Evolutionary conservation across 2,329 filamentous ascomycete species (phyloP).

Genomic region (Aspergillus uvarum): DNA sequence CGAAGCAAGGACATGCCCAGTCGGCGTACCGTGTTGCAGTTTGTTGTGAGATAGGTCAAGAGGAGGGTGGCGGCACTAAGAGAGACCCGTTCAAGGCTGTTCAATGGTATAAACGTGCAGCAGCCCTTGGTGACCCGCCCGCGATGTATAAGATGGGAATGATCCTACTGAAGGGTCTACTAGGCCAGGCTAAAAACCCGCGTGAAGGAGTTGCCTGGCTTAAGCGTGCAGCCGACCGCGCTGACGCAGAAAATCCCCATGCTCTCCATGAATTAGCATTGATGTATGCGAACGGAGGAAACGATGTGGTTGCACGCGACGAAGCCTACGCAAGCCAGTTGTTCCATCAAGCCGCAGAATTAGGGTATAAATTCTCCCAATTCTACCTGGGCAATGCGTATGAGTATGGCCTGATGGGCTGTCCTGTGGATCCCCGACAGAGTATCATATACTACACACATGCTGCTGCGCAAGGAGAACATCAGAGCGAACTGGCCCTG

Average conservation of each 20-base stretch:
- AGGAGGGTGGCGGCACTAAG: constrained; percentile 89
- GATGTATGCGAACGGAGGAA: constrained; percentile 59
- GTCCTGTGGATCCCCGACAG: constrained; percentile 75
- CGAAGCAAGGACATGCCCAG: constrained; percentile 80
- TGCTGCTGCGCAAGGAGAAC: constrained; percentile 88
- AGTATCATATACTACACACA: constrained; percentile 94
- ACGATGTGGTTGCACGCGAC: constrained; percentile 75
- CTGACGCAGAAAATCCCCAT: constrained; percentile 88
- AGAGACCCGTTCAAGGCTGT: constrained; percentile 91
- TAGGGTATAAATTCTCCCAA: constrained; percentile 95
- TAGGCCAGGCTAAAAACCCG: constrained; percentile 81
- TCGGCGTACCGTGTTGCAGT: constrained; percentile 94
- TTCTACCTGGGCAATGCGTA: constrained; percentile 84
- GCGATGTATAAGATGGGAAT: constrained; percentile 99
- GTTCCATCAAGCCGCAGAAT: constrained; percentile 78
- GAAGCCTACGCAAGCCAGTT: constrained; percentile 77
- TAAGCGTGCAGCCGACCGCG: constrained; percentile 85
- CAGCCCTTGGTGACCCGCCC: constrained; percentile 82
- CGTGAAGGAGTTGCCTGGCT: constrained; percentile 89
- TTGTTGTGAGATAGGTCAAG: constrained; percentile 93
- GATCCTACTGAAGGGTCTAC: constrained; percentile 86
- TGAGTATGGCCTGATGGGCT: constrained; percentile 84
- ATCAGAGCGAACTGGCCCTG: constrained; percentile 82
- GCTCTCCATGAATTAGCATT: constrained; percentile 82
- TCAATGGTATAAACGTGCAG: constrained; percentile 96